Percentiles rank a stretch among this genome's conserved stretches.
Evolutionary conservation across 2,329 filamentous ascomycete species (phyloP).

Genomic region (Colletotrichum musicola): DNA sequence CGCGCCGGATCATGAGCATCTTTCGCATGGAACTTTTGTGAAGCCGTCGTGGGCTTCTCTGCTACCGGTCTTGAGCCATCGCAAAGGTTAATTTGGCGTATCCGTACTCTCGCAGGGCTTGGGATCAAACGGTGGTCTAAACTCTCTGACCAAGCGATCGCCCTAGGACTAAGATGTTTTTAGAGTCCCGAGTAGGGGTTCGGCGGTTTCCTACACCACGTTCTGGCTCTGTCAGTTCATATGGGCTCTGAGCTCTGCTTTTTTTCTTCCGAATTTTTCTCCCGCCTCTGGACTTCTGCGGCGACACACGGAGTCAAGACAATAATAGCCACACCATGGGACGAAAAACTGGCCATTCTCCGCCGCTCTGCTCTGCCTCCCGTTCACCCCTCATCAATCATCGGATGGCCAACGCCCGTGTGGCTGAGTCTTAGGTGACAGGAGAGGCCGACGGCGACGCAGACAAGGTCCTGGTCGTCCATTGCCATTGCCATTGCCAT

Average conservation of each 20-base stretch:
- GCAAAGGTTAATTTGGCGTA: constrained; percentile 27
- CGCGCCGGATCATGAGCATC: neutral
- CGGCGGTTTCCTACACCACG: constrained; percentile 31
- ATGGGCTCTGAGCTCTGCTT: constrained; percentile 19
- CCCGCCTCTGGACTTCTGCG: constrained; percentile 1
- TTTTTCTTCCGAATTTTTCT: neutral
- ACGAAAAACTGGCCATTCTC: constrained; percentile 20
- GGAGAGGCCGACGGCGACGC: constrained; percentile 5
- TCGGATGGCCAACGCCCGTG: constrained; percentile 17
- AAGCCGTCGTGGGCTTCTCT: constrained; percentile 19
- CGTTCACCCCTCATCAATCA: constrained; percentile 5
- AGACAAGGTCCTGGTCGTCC: neutral
- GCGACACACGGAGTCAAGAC: constrained; percentile 19
- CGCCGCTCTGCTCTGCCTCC: neutral
- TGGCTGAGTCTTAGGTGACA: constrained; percentile 1
- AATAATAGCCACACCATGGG: constrained; percentile 34
- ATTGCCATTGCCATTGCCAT: constrained; percentile 4
- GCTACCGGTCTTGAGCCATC: constrained; percentile 21
- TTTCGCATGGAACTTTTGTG: neutral
- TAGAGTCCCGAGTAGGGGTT: constrained; percentile 10
- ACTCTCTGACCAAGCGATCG: constrained; percentile 26
- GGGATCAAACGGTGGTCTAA: constrained; percentile 37
- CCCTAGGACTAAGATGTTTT: constrained; percentile 13
- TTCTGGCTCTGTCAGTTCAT: constrained; percentile 5
- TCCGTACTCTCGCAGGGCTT: constrained; percentile 17